Evolutionary conservation across 73 alveolate genomes (phyloP).

Genomic region (Paramecium caudatum): DNA sequence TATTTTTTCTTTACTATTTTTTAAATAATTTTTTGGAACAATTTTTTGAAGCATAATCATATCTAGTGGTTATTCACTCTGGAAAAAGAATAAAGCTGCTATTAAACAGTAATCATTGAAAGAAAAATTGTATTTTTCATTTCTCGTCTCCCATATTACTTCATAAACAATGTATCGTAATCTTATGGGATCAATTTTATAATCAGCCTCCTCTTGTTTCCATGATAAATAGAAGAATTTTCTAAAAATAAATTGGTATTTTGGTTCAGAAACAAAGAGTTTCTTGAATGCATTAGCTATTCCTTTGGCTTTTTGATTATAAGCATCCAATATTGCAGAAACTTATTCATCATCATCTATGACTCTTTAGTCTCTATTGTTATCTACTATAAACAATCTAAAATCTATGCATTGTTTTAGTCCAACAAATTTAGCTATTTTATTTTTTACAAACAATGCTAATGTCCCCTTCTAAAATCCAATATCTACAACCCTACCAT

Average conservation of each 20-base stretch:
- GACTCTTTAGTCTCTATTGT: background rate
- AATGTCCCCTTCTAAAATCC: constrained; percentile 16
- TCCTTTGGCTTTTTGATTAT: background rate
- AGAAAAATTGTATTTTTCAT: background rate
- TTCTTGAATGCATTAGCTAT: background rate
- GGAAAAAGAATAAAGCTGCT: background rate
- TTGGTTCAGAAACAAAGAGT: background rate
- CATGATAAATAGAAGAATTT: background rate
- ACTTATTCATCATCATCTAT: constrained; percentile 33
- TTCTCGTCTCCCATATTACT: background rate
- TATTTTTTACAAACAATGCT: background rate
- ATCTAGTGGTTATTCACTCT: background rate
- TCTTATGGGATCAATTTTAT: background rate
- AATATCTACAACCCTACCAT: background rate
- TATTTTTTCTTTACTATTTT: background rate
- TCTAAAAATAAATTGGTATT: constrained; percentile 9
- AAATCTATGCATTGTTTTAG: constrained; percentile 34
- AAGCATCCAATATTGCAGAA: constrained; percentile 13
- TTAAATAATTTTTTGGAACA: background rate
- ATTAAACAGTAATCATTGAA: constrained; percentile 18
- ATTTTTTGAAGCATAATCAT: background rate
- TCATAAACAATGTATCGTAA: background rate
- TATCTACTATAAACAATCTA: constrained; percentile 42
- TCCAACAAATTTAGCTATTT: constrained; percentile 13
- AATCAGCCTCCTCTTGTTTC: constrained; percentile 32